Evolutionary conservation across 257 asterid species (phyloP).

Genomic region (Ehretia macrophylla): DNA sequence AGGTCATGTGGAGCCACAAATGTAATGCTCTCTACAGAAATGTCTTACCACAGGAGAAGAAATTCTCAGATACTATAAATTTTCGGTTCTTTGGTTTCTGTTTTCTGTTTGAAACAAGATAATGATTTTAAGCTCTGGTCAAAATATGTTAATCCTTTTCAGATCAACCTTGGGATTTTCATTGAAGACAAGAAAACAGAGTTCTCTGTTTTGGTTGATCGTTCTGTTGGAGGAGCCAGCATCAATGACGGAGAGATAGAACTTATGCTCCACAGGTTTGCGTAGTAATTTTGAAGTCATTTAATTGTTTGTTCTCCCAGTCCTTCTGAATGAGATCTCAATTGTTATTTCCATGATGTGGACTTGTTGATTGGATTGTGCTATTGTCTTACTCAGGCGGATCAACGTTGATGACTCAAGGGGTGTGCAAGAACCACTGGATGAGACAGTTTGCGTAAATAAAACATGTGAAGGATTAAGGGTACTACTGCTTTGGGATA

Average conservation of each 20-base stretch:
- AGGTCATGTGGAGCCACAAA: no score
- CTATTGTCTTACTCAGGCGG: slow-evolving; percentile 39
- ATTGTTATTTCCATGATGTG: neutral
- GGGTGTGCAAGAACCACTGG: slow-evolving; percentile 69
- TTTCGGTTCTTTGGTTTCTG: no score
- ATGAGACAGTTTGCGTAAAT: slow-evolving; percentile 56
- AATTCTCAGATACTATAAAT: no score
- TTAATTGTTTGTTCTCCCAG: neutral
- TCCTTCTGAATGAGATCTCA: neutral
- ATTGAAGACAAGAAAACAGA: slow-evolving; percentile 58
- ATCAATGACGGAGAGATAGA: slow-evolving; percentile 78
- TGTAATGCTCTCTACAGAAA: no score
- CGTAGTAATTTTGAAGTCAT: neutral
- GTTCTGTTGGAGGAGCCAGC: slow-evolving; percentile 87
- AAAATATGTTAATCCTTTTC: slow-evolving; percentile 7
- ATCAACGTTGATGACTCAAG: slow-evolving; percentile 47
- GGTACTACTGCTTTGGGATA: slow-evolving; percentile 20
- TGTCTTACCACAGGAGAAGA: no score
- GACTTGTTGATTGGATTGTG: slow-evolving; percentile 1
- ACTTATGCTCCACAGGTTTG: slow-evolving; percentile 81
- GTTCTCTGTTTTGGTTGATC: slow-evolving; percentile 77
- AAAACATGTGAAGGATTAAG: slow-evolving; percentile 58
- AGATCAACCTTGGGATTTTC: slow-evolving; percentile 76
- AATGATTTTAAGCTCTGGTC: neutral
- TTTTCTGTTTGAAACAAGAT: no score